Conservation (phyloP, 2,329 filamentous ascomycete species). For the Aspergillus unguis region DNA sequence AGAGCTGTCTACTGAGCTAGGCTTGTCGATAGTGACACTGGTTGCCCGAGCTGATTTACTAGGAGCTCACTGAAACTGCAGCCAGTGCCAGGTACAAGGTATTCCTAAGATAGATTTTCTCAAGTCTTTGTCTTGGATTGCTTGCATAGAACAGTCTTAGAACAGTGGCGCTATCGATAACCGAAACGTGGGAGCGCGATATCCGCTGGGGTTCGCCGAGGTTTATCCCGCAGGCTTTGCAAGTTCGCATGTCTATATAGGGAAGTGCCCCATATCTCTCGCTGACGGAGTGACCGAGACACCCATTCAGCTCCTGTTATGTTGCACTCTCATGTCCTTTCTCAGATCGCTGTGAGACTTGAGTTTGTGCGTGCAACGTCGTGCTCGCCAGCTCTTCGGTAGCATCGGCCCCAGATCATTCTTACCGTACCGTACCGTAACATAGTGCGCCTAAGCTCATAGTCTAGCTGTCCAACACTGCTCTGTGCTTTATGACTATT, state of each 20-base stretch:
- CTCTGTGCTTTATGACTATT: no score
- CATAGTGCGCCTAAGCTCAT: neutral
- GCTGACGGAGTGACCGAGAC: no score
- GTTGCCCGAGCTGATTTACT: no score
- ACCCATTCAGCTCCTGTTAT: no score
- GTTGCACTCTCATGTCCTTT: no score
- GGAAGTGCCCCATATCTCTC: no score
- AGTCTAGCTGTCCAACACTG: neutral
- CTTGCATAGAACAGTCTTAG: neutral
- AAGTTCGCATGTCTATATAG: no score
- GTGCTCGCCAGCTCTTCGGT: slow-evolving; percentile 1
- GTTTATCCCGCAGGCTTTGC: slow-evolving; percentile 1
- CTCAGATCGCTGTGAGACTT: neutral
- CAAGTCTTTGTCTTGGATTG: no score
- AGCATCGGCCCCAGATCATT: slow-evolving; percentile 8
- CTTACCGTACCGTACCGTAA: slow-evolving; percentile 15
- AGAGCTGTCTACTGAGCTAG: neutral
- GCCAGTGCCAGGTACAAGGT: slow-evolving; percentile 1
- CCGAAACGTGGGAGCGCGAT: slow-evolving; percentile 20
- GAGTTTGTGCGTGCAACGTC: slow-evolving; percentile 9
- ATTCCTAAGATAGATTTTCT: no score
- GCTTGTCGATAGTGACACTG: neutral
- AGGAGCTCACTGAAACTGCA: neutral
- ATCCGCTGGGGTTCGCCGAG: slow-evolving; percentile 15
- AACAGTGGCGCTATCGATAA: slow-evolving; percentile 17